Evolutionary conservation across 2,329 filamentous ascomycete species (phyloP).

Genomic region (Gaeumannomyces tritici): DNA sequence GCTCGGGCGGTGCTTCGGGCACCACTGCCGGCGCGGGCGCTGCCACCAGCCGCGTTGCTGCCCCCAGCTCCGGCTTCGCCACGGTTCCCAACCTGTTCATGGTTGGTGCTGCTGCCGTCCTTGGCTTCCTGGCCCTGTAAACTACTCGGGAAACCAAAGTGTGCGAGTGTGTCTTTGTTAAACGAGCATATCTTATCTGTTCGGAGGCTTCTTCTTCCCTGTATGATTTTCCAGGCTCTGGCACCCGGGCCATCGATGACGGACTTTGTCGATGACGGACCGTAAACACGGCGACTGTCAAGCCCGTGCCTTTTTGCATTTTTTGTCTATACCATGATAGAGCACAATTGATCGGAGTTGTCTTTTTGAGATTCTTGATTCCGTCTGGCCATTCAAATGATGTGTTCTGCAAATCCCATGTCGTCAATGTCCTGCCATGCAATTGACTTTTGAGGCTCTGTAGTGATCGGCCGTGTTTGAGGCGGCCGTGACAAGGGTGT

Average conservation of each 20-base stretch:
- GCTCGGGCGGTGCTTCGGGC: background rate
- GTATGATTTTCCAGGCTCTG: background rate
- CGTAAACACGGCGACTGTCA: background rate
- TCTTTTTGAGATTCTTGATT: background rate
- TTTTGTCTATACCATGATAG: background rate
- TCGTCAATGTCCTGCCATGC: too few species aligned
- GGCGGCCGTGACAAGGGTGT: too few species aligned
- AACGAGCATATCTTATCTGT: background rate
- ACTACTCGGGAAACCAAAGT: background rate
- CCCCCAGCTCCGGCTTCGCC: background rate
- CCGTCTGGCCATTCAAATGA: too few species aligned
- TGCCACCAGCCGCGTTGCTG: background rate
- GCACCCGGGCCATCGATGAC: background rate
- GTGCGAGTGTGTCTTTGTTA: background rate
- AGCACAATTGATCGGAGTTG: background rate
- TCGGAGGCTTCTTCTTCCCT: background rate
- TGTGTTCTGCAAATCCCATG: too few species aligned
- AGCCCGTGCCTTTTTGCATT: background rate
- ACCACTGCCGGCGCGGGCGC: background rate
- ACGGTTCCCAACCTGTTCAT: slow-evolving; percentile 1
- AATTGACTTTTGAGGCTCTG: too few species aligned
- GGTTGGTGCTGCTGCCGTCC: background rate
- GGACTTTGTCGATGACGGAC: too few species aligned
- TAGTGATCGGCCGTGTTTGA: too few species aligned
- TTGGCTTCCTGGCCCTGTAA: slow-evolving; percentile 2